Evolutionary conservation across 73 alveolate species (phyloP).

Genomic region (Paramecium tetraurelia): DNA sequence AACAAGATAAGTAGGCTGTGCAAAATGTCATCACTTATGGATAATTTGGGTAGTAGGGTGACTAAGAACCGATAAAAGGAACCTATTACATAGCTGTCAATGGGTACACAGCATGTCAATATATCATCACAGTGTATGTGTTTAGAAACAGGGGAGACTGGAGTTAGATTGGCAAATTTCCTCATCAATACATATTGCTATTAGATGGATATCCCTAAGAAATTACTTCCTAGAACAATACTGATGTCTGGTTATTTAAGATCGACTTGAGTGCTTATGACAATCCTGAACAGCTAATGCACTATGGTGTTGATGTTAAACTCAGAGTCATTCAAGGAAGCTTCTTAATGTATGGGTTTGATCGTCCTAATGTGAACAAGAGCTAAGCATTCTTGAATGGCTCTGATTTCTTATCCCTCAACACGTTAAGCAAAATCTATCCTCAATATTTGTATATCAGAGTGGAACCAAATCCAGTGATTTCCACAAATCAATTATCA

Average conservation of each 20-base stretch:
- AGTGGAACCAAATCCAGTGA: not conserved
- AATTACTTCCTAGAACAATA: not conserved
- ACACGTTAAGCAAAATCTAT: not conserved
- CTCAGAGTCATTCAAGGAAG: not conserved
- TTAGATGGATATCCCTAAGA: not conserved
- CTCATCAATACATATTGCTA: not conserved
- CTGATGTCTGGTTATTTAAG: not conserved
- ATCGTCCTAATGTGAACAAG: not conserved
- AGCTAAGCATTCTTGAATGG: not conserved
- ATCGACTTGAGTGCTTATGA: not conserved
- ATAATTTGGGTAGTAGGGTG: not conserved
- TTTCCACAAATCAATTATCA: not conserved
- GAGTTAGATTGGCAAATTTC: not conserved
- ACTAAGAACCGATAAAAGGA: not conserved
- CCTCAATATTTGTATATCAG: not conserved
- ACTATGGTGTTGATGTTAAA: not conserved
- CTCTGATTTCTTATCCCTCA: not conserved
- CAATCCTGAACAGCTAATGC: not conserved
- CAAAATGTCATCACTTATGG: not conserved
- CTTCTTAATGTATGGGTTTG: not conserved
- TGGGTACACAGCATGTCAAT: not conserved
- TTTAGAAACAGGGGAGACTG: slow-evolving; percentile 16
- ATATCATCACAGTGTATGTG: not conserved
- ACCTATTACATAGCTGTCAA: not conserved
- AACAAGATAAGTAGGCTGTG: not conserved